These are phyloP conservation scores for Centrapalus pauciflorus DNA, from an alignment of 129 eudicot species.

Conservation along the genomic window DNA sequence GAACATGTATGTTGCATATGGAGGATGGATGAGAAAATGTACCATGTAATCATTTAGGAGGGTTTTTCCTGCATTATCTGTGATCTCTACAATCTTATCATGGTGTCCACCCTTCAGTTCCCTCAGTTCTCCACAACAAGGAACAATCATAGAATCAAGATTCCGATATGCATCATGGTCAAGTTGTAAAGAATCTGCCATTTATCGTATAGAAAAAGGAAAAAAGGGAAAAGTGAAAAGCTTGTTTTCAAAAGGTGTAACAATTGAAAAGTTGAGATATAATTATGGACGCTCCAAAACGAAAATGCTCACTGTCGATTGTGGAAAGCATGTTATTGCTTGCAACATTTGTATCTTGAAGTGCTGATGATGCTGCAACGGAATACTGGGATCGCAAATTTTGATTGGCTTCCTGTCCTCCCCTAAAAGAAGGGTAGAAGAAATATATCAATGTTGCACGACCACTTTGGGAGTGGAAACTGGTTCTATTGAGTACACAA, in stretches of 20 bases:
- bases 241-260: neutral
- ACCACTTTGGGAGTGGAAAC: neutral
- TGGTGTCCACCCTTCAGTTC: conserved; percentile 69
- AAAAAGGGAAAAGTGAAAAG: neutral
- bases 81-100: conserved; percentile 78
- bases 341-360: conserved; percentile 59
- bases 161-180: conserved; percentile 77
- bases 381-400: conserved; percentile 57
- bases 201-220: neutral
- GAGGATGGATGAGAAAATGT: conserved; percentile 19
- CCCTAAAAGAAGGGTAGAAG: conserved; percentile 28
- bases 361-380: conserved; percentile 64
- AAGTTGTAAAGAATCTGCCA: conserved; percentile 78
- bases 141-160: conserved; percentile 82
- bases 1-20: neutral
- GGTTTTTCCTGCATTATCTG: conserved; percentile 83
- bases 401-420: conserved; percentile 77
- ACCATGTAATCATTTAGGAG: conserved; percentile 71
- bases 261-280: neutral
- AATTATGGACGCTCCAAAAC: neutral
- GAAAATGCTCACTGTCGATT: conserved; percentile 54
- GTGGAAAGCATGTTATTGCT: conserved; percentile 63
- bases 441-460: neutral
- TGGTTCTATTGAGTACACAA: too few species aligned
- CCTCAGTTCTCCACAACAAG: conserved; percentile 77